Base-by-base conservation (phyloP, 306 rosid genomes). In the Lablab purpureus region DNA sequence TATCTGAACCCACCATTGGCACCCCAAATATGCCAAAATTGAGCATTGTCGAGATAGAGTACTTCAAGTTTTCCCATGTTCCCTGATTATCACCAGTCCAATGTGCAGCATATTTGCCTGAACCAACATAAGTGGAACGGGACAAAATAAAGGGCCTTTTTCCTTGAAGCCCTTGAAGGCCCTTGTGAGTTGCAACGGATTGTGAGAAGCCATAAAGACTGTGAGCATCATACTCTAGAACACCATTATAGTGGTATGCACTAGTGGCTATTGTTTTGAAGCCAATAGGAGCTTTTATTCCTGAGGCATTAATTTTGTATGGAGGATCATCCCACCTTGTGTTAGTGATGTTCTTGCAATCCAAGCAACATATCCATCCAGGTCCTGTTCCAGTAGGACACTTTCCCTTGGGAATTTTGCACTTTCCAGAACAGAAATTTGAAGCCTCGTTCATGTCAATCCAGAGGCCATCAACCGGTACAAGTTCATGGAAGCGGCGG, bases 1-100 rank as follows among this genome's bases (percentile, higher is more conserved):
- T 95, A 80, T 95, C 99, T 10, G 98, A 80, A 50, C 99, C 99
- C 79, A 95, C 99, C 99, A 95, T 95, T 10, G 99, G 99, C 70
- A 95, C 91, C 51, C 99, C 99, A 81, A 95, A 95, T 21, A 95
- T 90, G 27, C 99, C 99, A 58, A 95, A 95, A 60, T 95, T 95
- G 56, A 95, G 90, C 90, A 95, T 87, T 36, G 98, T 93, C 5
- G 98, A 87, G 72, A 95, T 95, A 43, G 99, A 92, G 89, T 88
- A 87, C 85, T 51, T 88, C 84, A 95, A 87, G 79, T 95, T 86
- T 22, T 95, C 87, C 98, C 98, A 95, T 10, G 94, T 91, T 13
- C 91, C 99, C 75, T 91, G 81, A 60, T 95, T 95, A 84, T 93
- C 99, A 25, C 99, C 99, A 0, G 99, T 95, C 99, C 99, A 95